Percentiles rank a stretch among this genome's conserved stretches.
These are phyloP conservation scores for Wallacemonas collosoma DNA, from an alignment of 208 protist genomes.

Conservation along the genomic window DNA sequence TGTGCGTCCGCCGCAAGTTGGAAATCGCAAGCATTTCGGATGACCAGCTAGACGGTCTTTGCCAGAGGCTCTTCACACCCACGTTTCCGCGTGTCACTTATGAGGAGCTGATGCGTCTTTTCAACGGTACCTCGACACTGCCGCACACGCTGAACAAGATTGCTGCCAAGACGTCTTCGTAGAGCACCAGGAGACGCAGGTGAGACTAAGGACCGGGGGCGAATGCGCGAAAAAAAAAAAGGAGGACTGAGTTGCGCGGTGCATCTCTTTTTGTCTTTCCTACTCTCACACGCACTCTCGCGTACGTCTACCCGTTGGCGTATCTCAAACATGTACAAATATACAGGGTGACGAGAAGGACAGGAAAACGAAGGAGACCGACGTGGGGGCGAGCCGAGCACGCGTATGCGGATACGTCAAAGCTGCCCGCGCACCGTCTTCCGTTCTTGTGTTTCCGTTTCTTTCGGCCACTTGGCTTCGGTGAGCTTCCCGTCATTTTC, in stretches of 20 bases:
- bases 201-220: background rate
- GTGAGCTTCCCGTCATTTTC: no score
- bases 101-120: conserved; percentile 82
- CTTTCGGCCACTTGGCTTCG: no score
- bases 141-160: conserved; percentile 74
- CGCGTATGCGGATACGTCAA: no score
- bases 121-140: conserved; percentile 89
- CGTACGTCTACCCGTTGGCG: no score
- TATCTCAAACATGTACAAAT: no score
- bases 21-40: conserved; percentile 59
- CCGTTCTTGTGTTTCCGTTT: no score
- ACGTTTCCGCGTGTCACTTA: conserved; percentile 65
- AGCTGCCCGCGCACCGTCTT: no score
- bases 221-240: background rate
- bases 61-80: conserved; percentile 68
- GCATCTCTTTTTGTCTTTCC: no score
- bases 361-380: no score
- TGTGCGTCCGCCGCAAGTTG: conserved; percentile 78
- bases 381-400: no score
- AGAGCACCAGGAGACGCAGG: conserved; percentile 10
- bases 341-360: no score
- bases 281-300: no score
- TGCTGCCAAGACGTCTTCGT: conserved; percentile 41
- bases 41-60: conserved; percentile 76
- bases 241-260: background rate